Base-by-base conservation (phyloP, 805 yeast species). In the Vanderwaltozyma polyspora region DNA sequence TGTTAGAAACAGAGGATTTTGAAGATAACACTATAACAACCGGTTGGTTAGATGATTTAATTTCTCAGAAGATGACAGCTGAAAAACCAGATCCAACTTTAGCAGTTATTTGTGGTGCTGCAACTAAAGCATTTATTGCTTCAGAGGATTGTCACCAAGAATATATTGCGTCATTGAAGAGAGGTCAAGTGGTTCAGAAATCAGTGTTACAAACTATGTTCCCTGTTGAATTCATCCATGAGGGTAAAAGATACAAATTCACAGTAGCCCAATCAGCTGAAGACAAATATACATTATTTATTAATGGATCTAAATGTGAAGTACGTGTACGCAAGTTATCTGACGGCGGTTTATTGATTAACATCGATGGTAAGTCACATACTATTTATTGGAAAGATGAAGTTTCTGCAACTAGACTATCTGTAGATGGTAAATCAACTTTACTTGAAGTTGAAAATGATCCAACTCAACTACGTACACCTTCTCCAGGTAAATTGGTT, bases 341-440 rank as follows among this genome's bases (percentile, higher is more conserved):
- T 37, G 98, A 93, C 56, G 98, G 99, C 51, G 96, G 97, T 26
- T 66, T 93, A 39, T 72, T 91, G 52, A 67, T 84, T 48, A 78
- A 94, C 3, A 60, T 91, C 41, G 95, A 79, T 43, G 97, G 97
- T 44, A 84, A 78, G 54, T 83, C 96, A 6, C 96, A 91, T 63
- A 76, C 94, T 23, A 81, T 91, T 34, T 91, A 91, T 67, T 91
- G 94, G 95, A 87, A 91, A 60, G 96, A 91, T 55, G 98, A 93
- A 66, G 87, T 91, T 42, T 76, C 85, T 36, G 94, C 94, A 24
- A 89, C 96, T 10, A 78, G 98, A 63, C 60, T 91, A 46, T 83
- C 95, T 17, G 95, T 91, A 26, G 96, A 91, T 56, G 76, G 94
- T 35, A 91, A 84, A 69, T 89, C 98, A 19, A 91, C 97, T 56